A percentile compares a stretch with the other conserved stretches of the same genome.
phyloP scores from a whole-genome alignment of 495 filamentous ascomycete genomes.

The Neohortaea acidophila region DNA sequence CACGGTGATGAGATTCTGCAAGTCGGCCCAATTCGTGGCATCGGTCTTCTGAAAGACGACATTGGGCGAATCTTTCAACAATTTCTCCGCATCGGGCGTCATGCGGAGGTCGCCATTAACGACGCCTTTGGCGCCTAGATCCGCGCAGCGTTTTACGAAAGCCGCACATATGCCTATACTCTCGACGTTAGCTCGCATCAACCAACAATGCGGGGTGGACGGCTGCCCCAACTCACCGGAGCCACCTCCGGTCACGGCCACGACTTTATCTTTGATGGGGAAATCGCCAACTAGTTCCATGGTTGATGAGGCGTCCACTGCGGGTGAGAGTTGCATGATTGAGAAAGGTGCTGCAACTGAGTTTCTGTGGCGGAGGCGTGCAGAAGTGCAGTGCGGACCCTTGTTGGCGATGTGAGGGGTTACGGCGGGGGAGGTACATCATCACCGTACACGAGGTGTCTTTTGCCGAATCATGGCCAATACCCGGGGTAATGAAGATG shows the following conservation, averaged over 20 bases:
- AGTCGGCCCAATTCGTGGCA: slow-evolving; percentile 21
- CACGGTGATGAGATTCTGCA: slow-evolving; percentile 18
- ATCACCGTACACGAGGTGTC: too few relatives aligned
- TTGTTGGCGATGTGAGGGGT: too few relatives aligned
- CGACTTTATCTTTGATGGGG: slow-evolving; percentile 2
- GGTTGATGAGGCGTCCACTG: too few relatives aligned
- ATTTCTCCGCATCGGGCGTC: slow-evolving; percentile 14
- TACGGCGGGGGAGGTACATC: too few relatives aligned
- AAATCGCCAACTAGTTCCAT: slow-evolving; percentile 4
- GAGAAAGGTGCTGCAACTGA: too few relatives aligned
- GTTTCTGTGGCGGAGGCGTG: too few relatives aligned
- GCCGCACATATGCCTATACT: slow-evolving; percentile 20
- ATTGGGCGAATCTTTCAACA: slow-evolving; percentile 6
- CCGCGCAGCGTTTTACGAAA: slow-evolving; percentile 19
- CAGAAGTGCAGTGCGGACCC: too few relatives aligned
- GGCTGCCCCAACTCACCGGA: neutral
- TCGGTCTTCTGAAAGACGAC: slow-evolving; percentile 23
- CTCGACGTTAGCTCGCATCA: neutral
- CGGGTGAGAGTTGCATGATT: too few relatives aligned
- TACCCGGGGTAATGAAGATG: too few relatives aligned
- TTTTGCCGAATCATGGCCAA: too few relatives aligned
- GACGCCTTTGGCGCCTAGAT: slow-evolving; percentile 18
- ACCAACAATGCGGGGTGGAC: too few relatives aligned
- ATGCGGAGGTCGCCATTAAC: slow-evolving; percentile 23
- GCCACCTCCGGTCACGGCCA: slow-evolving; percentile 1